Evolutionary conservation across 1,284 basidiomycete species (phyloP).

Genomic region (Sporisorium iseilematis-ciliati): DNA sequence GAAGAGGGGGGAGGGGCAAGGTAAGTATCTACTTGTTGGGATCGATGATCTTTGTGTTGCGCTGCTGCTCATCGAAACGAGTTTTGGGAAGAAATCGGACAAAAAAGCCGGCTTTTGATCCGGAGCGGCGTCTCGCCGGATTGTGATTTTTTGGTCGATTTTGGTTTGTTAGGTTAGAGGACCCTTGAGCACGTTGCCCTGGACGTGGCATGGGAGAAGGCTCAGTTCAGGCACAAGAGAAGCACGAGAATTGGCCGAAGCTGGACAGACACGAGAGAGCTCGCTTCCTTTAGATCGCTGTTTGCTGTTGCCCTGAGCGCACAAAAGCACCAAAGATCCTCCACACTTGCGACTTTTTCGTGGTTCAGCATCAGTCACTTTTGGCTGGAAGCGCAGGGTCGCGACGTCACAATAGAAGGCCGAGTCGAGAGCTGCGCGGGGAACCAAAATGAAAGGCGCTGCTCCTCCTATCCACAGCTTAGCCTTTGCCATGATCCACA

Average conservation of each 20-base stretch:
- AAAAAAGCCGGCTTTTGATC: background rate
- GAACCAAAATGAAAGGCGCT: background rate
- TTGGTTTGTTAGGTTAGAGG: background rate
- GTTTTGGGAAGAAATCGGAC: conserved; percentile 5
- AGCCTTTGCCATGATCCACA: too few relatives aligned
- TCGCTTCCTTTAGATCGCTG: too few relatives aligned
- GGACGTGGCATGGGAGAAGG: too few relatives aligned
- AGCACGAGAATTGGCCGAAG: too few relatives aligned
- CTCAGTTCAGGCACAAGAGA: too few relatives aligned
- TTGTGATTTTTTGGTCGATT: background rate
- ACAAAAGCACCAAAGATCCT: background rate
- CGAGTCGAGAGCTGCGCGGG: background rate
- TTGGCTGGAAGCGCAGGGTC: background rate
- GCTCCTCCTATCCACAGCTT: too few relatives aligned
- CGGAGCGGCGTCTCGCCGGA: background rate
- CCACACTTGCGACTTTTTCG: conserved; percentile 4
- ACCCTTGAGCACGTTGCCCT: background rate
- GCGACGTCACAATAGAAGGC: background rate
- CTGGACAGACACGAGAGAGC: too few relatives aligned
- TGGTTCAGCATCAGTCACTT: conserved; percentile 4
- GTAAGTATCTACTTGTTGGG: background rate
- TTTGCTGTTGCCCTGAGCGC: too few relatives aligned
- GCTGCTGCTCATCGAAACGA: too few relatives aligned
- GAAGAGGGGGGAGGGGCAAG: background rate
- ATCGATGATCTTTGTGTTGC: background rate